Base-by-base conservation (phyloP, 176 grass and related monocot genomes). In the Oryza punctata region DNA sequence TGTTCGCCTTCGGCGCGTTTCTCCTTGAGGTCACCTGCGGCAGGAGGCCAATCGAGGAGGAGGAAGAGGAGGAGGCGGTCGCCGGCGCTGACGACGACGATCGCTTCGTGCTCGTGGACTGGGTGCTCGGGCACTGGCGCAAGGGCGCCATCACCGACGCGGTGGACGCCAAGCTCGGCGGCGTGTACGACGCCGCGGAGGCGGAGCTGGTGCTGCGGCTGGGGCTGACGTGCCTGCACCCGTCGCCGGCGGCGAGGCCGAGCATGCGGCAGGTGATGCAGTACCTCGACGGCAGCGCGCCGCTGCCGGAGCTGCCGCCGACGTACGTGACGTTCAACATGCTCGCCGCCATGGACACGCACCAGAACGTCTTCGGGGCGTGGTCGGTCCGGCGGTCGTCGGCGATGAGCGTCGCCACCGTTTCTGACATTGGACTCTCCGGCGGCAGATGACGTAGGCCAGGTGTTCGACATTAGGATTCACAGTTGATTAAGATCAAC, bases 1-100 rank as follows among this genome's bases (percentile, higher is more conserved):
- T 86, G 32, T 89, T 85, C 72, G 83, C 88, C 19, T 89, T 86
- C 33, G 72, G 83, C 25, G 66, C 78, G 78, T 89, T 89, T 59
- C 72, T 89, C 12, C 45, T 85, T 1, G 88, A 89, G 66, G 78
- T 85, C 35, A 29, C 72, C 11, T 89, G 78, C 45, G 83, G 66
- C 25, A 66, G 88, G 57, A 77, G 78, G 21, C 88, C 88, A 3
- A 72, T 89, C 44, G 78, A 86, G 72, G 82, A 73, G 70, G 77
- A 71, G 3, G 65, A n/a, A n/a, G n/a, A 70, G 46, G 47, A 24
- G 0, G 32, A 8, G 7, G 37, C n/a, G 0, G 63, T 6, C 3
- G 27, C 1, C 40, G 25, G 3, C 19, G 28, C 3, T 29, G 47
- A 0, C 2, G 63, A 68, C 4, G 80, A 50, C 13, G 65, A 65